These are phyloP conservation scores for Soucietia sequanensis DNA, from an alignment of 805 yeast genomes.

Conservation along the genomic window DNA sequence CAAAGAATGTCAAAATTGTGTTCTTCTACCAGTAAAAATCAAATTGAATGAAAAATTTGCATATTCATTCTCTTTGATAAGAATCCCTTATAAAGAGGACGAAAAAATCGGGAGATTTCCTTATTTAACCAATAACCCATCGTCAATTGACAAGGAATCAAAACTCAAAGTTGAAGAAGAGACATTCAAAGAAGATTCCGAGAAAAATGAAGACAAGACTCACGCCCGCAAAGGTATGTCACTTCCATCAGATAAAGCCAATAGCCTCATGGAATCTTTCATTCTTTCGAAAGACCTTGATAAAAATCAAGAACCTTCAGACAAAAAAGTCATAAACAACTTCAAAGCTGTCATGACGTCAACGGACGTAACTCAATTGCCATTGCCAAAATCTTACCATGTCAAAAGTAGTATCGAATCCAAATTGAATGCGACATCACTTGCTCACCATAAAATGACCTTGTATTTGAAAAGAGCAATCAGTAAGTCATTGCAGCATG, in stretches of 20 bases:
- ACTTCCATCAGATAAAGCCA: constrained; percentile 8
- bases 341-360: constrained; percentile 15
- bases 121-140: constrained; percentile 11
- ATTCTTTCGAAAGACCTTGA: constrained; percentile 26
- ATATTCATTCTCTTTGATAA: constrained; percentile 48
- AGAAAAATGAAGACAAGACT: constrained; percentile 2
- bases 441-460: constrained; percentile 28
- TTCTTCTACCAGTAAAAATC: constrained; percentile 47
- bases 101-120: constrained; percentile 59
- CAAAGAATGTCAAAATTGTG: constrained; percentile 51
- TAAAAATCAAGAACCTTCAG: constrained; percentile 3
- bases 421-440: constrained; percentile 27
- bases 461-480: constrained; percentile 23
- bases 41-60: constrained; percentile 8
- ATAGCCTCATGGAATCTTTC: constrained; percentile 32
- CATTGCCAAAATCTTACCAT: constrained; percentile 7
- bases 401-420: constrained; percentile 7
- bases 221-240: no score
- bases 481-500: constrained; percentile 16
- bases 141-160: constrained; percentile 8
- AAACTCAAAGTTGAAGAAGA: no score
- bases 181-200: constrained; percentile 4
- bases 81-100: constrained; percentile 76
- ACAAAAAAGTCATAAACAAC: constrained; percentile 6
- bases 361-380: constrained; percentile 15